Base-by-base conservation (phyloP, 768 basidiomycete genomes). In the Pholiota conissans region DNA sequence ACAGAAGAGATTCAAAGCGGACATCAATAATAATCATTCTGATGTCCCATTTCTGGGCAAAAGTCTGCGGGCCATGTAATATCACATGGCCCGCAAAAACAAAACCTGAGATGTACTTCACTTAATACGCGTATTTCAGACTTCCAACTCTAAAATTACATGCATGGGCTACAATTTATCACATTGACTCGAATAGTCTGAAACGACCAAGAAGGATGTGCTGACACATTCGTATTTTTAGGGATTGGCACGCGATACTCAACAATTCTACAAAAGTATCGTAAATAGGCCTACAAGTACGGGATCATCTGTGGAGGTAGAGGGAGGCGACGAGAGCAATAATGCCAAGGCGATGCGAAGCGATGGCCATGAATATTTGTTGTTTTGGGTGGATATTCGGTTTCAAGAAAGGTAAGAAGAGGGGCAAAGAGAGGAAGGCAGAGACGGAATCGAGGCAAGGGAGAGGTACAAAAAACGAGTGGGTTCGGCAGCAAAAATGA, bases 261-360 rank as follows among this genome's bases (percentile, higher is more conserved):
- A 51, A 47, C 54, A 58, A 61, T 35, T 59, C 59, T 52, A 62
- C 55, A 51, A 63, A 59, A 65, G 64, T 62, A 65, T 63, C 65
- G 62, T 63, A 65, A 59, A 65, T 56, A 14, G 57, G 35, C 58
- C 59, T 59, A 42, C 47, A 49, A 46, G 61, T 57, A 65, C 46
- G 60, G 52, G 62, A 53, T 49, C 50, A 55, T 42, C 30, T 32
- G 6, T 6, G 30, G 6, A 32, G 57, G 51, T 48, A 50, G 24
- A 48, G 37, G 42, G 42, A 57, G 46, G 49, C 49, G 51, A 37
- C 56, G 56, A 52, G 58, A 63, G 61, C 59, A 63, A 57, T 45
- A 56, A 50, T 48, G 59, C 50, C 47, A 34, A 32, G 58, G 55
- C 28, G 53, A 62, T 56, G 67, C 61, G 60, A 57, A 61, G 62